Percentiles rank a stretch among this genome's conserved stretches.
Evolutionary conservation across 768 basidiomycete species (phyloP).

Genomic region (Hortiboletus campestris): DNA sequence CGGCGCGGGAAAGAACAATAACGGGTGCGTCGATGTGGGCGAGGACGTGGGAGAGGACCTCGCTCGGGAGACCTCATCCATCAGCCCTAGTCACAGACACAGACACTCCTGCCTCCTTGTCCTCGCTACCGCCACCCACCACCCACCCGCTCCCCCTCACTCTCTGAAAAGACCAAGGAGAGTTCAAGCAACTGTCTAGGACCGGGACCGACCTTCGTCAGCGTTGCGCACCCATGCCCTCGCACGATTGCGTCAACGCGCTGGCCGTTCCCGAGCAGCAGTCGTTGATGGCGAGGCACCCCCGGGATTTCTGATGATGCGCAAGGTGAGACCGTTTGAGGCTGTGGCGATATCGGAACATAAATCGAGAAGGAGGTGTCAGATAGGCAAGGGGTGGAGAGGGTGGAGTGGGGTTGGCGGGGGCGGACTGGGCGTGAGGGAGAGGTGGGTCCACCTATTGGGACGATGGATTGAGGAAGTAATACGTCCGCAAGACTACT

Average conservation of each 20-base stretch:
- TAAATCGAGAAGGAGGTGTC: conserved; percentile 51
- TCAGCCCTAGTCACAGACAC: too few species aligned
- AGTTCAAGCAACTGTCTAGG: too few species aligned
- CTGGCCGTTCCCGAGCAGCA: conserved; percentile 58
- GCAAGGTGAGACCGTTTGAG: conserved; percentile 57
- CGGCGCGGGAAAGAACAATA: not conserved
- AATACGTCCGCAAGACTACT: too few species aligned
- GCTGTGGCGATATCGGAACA: conserved; percentile 44
- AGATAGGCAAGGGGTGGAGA: not conserved
- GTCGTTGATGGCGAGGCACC: too few species aligned
- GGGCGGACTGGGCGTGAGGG: too few species aligned
- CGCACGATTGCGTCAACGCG: conserved; percentile 34
- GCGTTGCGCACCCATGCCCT: conserved; percentile 38
- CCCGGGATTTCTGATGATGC: too few species aligned
- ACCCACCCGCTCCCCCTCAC: too few species aligned
- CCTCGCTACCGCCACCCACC: too few species aligned
- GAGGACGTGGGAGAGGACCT: not conserved
- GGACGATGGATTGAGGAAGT: too few species aligned
- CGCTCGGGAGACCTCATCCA: too few species aligned
- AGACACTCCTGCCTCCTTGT: conserved; percentile 1
- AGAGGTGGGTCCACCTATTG: too few species aligned
- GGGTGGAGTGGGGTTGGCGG: too few species aligned
- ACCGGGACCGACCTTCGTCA: conserved; percentile 5
- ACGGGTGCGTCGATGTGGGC: not conserved
- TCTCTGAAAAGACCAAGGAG: conserved; percentile 19